Evolutionary conservation across 2,329 filamentous ascomycete species (phyloP), one percentile per base, ranked within the genome.

Genomic region (Trichoderma endophyticum): DNA sequence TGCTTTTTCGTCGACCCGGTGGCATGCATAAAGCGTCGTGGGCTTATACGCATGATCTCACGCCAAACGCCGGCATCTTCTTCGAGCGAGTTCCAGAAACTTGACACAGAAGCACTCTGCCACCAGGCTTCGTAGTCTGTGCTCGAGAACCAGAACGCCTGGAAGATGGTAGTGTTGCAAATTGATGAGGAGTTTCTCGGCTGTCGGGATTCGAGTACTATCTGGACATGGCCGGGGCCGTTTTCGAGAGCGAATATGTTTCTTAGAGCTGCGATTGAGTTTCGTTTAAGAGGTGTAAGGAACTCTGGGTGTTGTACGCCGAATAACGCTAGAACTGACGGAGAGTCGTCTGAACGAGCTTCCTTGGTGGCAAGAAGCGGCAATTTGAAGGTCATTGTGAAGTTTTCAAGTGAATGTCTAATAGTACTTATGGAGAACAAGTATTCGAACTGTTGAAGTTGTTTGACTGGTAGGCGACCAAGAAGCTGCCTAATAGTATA

Each of bases 21-120:
- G 4, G 64, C 64, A 57, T 67, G 64, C 48, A 67, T 67, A 7
- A 34, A 57, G 6, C 48, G 48, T 4, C 30, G 14, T 4, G 64
- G 30, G 14, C 24, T 67, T 12, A 67, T 51, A 9, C 21, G 64
- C 64, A 67, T 67, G 7, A 57, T 30, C 32, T 67, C 64, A 11
- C 28, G 63, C 64, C 48, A 66, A 51, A 66, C 6, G 6, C 64
- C 48, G 34, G 64, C 48, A 57, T 67, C 64, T 21, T 26, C 26
- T n/a, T 26, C 9, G n/a, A 57, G 64, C n/a, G 15, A n/a, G 18
- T n/a, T 18, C 64, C 30, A 67, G 48, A 67, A 36, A 14, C 7
- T 57, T 24, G 32, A 26, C 4, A 67, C 48, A 3, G 48, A 6
- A 6, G 43, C 8, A 12, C 48, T 67, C 48, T 57, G 43, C 64